Base-by-base conservation (phyloP, 2,329 filamentous ascomycete genomes). In the Phialophora chinensis region DNA sequence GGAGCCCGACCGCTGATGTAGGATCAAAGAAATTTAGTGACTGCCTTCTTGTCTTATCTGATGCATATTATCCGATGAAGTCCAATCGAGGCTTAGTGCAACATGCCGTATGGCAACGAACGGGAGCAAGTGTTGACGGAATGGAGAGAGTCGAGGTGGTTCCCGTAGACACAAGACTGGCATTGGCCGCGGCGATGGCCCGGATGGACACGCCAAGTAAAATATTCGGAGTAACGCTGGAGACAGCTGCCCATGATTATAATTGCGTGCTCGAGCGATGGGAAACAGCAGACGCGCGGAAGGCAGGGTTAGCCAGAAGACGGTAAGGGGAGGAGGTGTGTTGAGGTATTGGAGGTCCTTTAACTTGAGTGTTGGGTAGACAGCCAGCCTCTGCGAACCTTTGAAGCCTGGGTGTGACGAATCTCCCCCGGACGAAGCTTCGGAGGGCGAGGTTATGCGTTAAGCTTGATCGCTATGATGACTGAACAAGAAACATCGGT, bases 101-200 rank as follows among this genome's bases (percentile, higher is more conserved):
- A 27, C 20, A 25, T 52, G n/a, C 17, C 17, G 20, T 52, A 52
- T 23, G 49, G 49, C 25, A 23, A 25, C 49, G 33, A 27, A 23
- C 5, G 17, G 49, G 20, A 52, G 20, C 49, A n/a, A 52, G 5
- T 52, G 20, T 52, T 52, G 20, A n/a, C 25, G 7, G 20, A 27
- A 52, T 27, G 49, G 25, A 27, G 49, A 52, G 11, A 3, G 35
- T 38, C 35, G 11, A 12, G 2, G 35, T 12, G 35, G 12, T 17
- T 17, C 12, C 35, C 35, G 3, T 35, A 17, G 35, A 42, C 35
- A 42, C 14, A 14, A 42, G 12, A 23, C 20, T 52, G 49, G 20
- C 25, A 52, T 52, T 52, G n/a, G 49, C 47, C 49, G 49, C 49
- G 49, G 49, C 25, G 49, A 52, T 20, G 49, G 20, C 25, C 49